Conservation (phyloP, 768 basidiomycete genomes). For the Cystofilobasidium capitatum region DNA sequence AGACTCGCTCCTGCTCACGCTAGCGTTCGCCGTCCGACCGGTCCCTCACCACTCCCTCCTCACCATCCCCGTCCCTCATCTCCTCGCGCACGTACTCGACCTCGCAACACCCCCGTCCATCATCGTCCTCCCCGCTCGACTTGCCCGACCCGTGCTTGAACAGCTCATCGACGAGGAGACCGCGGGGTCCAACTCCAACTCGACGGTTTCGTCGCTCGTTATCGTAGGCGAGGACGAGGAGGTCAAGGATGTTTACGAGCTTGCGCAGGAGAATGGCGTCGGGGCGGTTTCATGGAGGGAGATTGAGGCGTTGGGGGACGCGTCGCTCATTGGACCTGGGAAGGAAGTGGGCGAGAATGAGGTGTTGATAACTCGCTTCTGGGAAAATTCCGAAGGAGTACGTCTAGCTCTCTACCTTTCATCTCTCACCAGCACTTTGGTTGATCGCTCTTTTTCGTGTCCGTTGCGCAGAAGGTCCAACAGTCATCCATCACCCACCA, state of each 20-base stretch:
- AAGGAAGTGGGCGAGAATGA: background rate
- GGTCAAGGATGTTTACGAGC: slow-evolving; percentile 47
- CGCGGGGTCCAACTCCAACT: too few species aligned
- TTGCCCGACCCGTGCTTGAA: slow-evolving; percentile 62
- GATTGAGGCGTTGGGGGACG: slow-evolving; percentile 8
- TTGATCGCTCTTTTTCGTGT: background rate
- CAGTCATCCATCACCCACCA: slow-evolving; percentile 26
- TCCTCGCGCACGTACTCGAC: slow-evolving; percentile 32
- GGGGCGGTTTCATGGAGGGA: slow-evolving; percentile 52
- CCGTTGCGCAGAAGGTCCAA: slow-evolving; percentile 1
- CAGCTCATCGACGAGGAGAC: slow-evolving; percentile 53
- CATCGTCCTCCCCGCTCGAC: slow-evolving; percentile 59
- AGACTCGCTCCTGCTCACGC: slow-evolving; percentile 72
- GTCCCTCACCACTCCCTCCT: slow-evolving; percentile 56
- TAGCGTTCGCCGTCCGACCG: slow-evolving; percentile 63
- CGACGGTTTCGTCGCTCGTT: slow-evolving; percentile 56
- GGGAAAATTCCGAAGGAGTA: slow-evolving; percentile 42
- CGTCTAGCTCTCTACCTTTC: slow-evolving; percentile 39
- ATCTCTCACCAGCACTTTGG: background rate
- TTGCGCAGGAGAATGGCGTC: slow-evolving; percentile 50
- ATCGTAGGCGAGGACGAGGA: slow-evolving; percentile 54
- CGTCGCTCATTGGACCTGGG: background rate
- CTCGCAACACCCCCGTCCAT: slow-evolving; percentile 60
- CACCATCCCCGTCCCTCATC: slow-evolving; percentile 44
- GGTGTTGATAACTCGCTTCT: slow-evolving; percentile 44